phyloP scores from a whole-genome alignment of 805 yeast species.

The Saturnispora saitoi region DNA sequence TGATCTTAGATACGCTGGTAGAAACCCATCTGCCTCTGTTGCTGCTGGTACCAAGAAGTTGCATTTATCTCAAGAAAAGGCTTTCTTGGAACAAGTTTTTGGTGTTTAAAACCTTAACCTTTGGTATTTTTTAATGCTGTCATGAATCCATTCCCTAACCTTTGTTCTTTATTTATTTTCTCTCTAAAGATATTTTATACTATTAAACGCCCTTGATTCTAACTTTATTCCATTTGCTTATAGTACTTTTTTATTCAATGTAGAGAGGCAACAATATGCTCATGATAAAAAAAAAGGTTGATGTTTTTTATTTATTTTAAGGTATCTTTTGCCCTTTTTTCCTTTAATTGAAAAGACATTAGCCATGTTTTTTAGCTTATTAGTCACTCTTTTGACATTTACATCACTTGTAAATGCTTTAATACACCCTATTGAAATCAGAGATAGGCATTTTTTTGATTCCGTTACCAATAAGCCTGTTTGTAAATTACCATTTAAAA shows the following conservation, averaged over 20 bases:
- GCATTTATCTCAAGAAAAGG: slow-evolving; percentile 84
- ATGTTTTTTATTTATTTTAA: not conserved
- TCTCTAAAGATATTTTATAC: not conserved
- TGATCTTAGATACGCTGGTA: slow-evolving; percentile 80
- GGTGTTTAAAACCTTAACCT: slow-evolving; percentile 8
- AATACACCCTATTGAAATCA: slow-evolving; percentile 54
- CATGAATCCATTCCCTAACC: not conserved
- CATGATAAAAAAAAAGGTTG: not conserved
- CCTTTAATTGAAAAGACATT: not conserved
- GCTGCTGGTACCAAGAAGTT: slow-evolving; percentile 93
- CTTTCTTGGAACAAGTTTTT: slow-evolving; percentile 75
- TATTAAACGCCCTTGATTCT: not conserved
- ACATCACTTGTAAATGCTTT: not conserved
- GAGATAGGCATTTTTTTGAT: slow-evolving; percentile 68
- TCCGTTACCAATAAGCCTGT: slow-evolving; percentile 67
- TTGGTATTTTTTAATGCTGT: slow-evolving; percentile 1
- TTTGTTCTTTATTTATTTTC: not conserved
- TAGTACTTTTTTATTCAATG: not conserved
- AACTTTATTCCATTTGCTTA: not conserved
- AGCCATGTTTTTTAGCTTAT: not conserved
- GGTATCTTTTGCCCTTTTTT: not conserved
- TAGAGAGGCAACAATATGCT: not conserved
- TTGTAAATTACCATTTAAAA: slow-evolving; percentile 19
- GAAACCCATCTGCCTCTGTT: slow-evolving; percentile 96
- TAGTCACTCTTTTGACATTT: not conserved